Evolutionary conservation across 2,329 filamentous ascomycete species (phyloP), one percentile per base, ranked within the genome.

Genomic region (Rutstroemia sp.): DNA sequence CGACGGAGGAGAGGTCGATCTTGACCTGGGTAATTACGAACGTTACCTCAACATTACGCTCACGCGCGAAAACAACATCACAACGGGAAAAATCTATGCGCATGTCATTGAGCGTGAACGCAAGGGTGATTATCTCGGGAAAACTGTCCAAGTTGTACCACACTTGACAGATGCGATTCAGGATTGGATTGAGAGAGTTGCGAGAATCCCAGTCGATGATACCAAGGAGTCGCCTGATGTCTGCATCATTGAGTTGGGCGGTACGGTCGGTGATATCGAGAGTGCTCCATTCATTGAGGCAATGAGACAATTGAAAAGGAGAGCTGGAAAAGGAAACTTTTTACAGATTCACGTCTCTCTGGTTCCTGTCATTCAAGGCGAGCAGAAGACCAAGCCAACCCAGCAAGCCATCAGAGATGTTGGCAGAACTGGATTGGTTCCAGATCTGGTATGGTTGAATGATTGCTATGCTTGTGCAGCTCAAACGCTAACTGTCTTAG

Each of bases 301-400:
- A 7, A 77, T 96, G 71, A 84, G 82, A 52, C 90, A 95, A 73
- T 78, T 96, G 61, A 80, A 86, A 63, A 79, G 87, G 63, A 80
- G 85, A 61, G 84, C 81, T 23, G 88, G 88, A 64, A 84, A 82
- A 68, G 80, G 83, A 69, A 92, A 95, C 74, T 95, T 96, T 71
- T 75, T 92, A 69, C 87, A 90, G 70, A 95, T 96, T 63, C 86
- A 91, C 72, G 92, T 96, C 60, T 91, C 88, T 4, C 89, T 92
- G 65, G 86, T 97, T 37, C 94, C 92, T 1, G 80, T 92, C 5
- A 69, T 70, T 52, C 61, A 67, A 47, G 67, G 82, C 37, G 86
- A 97, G 77, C 85, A 95, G 72, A 97, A 97, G 82, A 97, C 92
- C 9, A 97, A 97, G 76, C 94, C 94, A 0, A 99, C 94, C 0